Base-by-base conservation (phyloP, 306 rosid genomes). In the Rosa persica region DNA sequence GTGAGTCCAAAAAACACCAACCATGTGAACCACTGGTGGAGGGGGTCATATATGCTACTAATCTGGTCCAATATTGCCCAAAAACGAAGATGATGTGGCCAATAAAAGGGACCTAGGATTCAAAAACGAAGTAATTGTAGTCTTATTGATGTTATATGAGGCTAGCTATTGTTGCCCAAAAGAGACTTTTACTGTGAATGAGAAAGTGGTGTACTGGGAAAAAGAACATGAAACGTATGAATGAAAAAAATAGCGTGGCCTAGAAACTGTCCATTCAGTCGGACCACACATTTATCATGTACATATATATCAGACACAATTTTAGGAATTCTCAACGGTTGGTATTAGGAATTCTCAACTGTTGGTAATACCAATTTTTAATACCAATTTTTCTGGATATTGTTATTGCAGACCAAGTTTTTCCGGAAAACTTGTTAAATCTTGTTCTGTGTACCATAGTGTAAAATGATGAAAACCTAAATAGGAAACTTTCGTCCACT, bases 11-110 rank as follows among this genome's bases (percentile, higher is more conserved):
- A 0, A 12, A 20, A 67, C 51, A 42, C 13, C 49, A n/a, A 42
- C 55, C 71, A 62, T 30, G 61, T 75, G 61, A 44, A 30, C 46
- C 71, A 61, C 70, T 70, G 27, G 70, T 25, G 71, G 25, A 8
- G 22, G 57, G 1, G 17, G 25, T 40, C 55, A 39, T 57, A 57
- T 6, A 10, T 39, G 67, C 69, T 16, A 4, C 70, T 65, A 65
- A 2, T 19, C 39, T 5, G 2, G 46, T 36, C 46, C 70, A 36
- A 4, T 9, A 16, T 17, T 36, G 8, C 12, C 25, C 46, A 8
- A 66, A 66, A 66, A 2, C 4, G 27, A 22, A 10, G 36, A 5
- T 60, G 38, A 16, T 60, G 8, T 55, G 62, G 25, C 27, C 39
- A 27, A 27, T 15, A 8, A 20, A 66, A 66, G 70, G 68, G 22